Base-by-base conservation (phyloP, 2,329 filamentous ascomycete species). In the Microsporum ferrugineum region DNA sequence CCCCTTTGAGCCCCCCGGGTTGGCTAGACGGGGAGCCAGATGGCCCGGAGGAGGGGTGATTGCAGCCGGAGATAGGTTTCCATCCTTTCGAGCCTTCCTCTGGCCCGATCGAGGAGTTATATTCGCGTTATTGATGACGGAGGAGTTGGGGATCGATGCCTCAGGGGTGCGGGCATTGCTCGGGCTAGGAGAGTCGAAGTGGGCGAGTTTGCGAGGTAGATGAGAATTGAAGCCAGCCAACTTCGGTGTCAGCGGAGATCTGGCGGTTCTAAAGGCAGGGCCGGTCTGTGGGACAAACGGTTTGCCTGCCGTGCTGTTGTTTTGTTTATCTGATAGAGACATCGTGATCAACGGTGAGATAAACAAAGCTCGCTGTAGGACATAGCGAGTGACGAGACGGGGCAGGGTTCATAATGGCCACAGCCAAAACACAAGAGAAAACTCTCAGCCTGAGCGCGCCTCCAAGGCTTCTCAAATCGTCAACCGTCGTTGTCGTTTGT, bases 41-140 rank as follows among this genome's bases (percentile, higher is more conserved):
- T 57, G 55, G 33, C 12, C 39, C 36, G 55, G 39, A 38, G 66
- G 68, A 36, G 66, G 68, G 57, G 71, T 65, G 29, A 72, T 87
- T 61, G 78, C 80, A 63, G 73, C 82, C 2, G 88, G 86, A 1
- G 89, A 90, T 36, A 81, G 82, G 31, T 81, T 75, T 71, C 87
- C 90, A 71, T 89, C 85, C 61, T 85, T 82, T 66, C 89, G 85
- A 66, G 79, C 85, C 71, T 84, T 89, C 64, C 91, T 82, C 57
- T 84, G 79, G 6, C 87, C 87, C 6, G 90, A 90, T 65, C 91
- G 84, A 58, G 90, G 89, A 2, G 91, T 95, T 70, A 91, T 77
- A 71, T 89, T 91, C 71, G 76, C 81, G 72, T 73, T 84, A 51
- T 90, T 75, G n/a, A 43, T 47, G 3, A n/a, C 17, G 2, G 57